Evolutionary conservation across 1,284 basidiomycete species (phyloP), one percentile per base, ranked within the genome.

Genomic region (Coniophora puteana): DNA sequence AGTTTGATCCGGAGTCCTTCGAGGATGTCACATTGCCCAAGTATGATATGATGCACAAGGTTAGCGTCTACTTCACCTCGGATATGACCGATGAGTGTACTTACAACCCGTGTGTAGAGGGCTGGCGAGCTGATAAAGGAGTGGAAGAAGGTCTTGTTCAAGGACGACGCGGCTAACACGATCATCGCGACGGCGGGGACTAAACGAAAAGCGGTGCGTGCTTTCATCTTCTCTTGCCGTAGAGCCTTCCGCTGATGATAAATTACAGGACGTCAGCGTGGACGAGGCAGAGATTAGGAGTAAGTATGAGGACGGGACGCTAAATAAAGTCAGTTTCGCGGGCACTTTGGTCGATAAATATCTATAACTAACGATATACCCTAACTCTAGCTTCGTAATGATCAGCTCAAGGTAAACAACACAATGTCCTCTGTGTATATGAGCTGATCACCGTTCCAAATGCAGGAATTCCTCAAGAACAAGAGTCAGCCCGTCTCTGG

Each of bases 21-120:
- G 78, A 83, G 50, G 93, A 98, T 60, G 65, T 83, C 47, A 92
- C 93, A 0, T 57, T 78, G 44, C 93, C 94, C 2, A 85, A 88
- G 52, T 72, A 83, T 38, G 78, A 80, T 31, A 74, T 77, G 53
- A 92, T 96, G 48, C 85, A 90, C 54, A 84, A 88, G 70, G 89
- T 88, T 65, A 51, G 45, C 12, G 5, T 20, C 37, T 25, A 5
- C 1, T 13, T n/a, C 35, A n/a, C n/a, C n/a, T n/a, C n/a, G n/a
- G n/a, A n/a, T n/a, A n/a, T n/a, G n/a, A n/a, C n/a, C n/a, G n/a
- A 39, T 26, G 13, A 39, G 13, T 40, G 13, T 16, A 41, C 20
- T 41, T 45, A 24, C 23, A 30, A 39, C 57, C n/a, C n/a, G n/a
- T n/a, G n/a, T n/a, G n/a, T n/a, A 90, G 87, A 76, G 85, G 21